These are phyloP conservation scores for Boletus vermiculosoides DNA, from an alignment of 768 basidiomycete genomes.

Conservation along the genomic window DNA sequence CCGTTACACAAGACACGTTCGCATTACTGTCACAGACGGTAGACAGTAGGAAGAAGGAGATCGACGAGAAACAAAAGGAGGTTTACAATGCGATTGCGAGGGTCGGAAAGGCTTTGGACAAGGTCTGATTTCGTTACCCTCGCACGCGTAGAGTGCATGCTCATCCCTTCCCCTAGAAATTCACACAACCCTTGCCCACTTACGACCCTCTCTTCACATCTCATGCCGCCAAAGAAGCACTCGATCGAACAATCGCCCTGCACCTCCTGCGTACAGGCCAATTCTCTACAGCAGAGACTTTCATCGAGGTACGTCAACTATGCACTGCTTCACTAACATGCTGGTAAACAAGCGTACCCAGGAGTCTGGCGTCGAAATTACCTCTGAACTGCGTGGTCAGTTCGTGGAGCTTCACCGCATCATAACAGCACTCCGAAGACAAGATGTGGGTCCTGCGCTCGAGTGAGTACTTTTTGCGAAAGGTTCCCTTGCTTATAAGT, in stretches of 20 bases:
- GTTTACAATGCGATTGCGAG: constrained; percentile 73
- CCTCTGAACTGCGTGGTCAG: constrained; percentile 47
- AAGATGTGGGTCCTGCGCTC: constrained; percentile 77
- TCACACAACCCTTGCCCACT: constrained; percentile 57
- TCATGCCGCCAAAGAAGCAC: constrained; percentile 51
- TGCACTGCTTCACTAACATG: constrained; percentile 1
- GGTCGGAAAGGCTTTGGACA: constrained; percentile 87
- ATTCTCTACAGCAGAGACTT: constrained; percentile 72
- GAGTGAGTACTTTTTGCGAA: constrained; percentile 44
- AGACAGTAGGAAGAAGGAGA: constrained; percentile 74
- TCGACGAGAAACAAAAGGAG: constrained; percentile 88
- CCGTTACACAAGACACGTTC: constrained; percentile 49
- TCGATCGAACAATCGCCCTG: constrained; percentile 68
- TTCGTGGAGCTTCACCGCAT: constrained; percentile 75
- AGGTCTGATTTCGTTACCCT: constrained; percentile 49
- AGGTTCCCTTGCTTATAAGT: not conserved
- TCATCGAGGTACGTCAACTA: constrained; percentile 55
- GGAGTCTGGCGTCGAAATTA: constrained; percentile 67
- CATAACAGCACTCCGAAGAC: constrained; percentile 59
- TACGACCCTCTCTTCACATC: constrained; percentile 69
- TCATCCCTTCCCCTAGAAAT: constrained; percentile 46
- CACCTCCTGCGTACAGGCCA: constrained; percentile 83
- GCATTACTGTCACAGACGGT: constrained; percentile 54
- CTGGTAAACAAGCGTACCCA: constrained; percentile 25
- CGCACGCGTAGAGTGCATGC: not conserved